Evolutionary conservation across 108 stramenopile genomes (phyloP).

Genomic region (Fistulifera pelliculosa): DNA sequence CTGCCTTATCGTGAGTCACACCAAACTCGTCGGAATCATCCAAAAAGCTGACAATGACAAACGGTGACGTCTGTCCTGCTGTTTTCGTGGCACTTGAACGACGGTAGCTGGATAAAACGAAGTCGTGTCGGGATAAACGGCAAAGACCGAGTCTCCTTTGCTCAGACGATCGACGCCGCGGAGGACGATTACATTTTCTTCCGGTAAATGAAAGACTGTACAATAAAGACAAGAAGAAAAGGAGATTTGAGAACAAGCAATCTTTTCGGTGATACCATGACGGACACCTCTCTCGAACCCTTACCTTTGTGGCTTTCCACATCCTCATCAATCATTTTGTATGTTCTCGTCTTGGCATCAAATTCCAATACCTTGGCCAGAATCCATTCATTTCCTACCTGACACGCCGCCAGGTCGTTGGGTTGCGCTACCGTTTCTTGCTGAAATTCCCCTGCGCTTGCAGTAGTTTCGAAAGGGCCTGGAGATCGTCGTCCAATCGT

Average conservation of each 20-base stretch:
- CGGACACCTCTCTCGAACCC: not conserved
- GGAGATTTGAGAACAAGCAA: not conserved
- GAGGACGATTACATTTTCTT: conserved; percentile 50
- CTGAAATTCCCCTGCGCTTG: conserved; percentile 33
- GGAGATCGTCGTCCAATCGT: conserved; percentile 55
- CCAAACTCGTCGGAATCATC: conserved; percentile 77
- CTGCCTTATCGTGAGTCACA: conserved; percentile 71
- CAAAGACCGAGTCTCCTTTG: conserved; percentile 58
- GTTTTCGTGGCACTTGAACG: conserved; percentile 37
- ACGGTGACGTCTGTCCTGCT: conserved; percentile 19
- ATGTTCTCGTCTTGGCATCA: conserved; percentile 59
- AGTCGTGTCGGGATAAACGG: conserved; percentile 83
- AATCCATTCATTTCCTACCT: conserved; percentile 75
- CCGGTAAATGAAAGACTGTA: conserved; percentile 55
- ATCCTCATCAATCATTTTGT: conserved; percentile 71
- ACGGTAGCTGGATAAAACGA: conserved; percentile 76
- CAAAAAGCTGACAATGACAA: conserved; percentile 72
- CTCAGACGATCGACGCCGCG: conserved; percentile 24
- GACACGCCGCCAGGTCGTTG: conserved; percentile 73
- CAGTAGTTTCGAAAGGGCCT: conserved; percentile 38
- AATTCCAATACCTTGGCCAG: conserved; percentile 68
- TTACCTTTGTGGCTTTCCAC: conserved; percentile 61
- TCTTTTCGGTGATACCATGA: not conserved
- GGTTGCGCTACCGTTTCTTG: conserved; percentile 22
- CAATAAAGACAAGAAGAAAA: not conserved